A percentile compares a stretch with the other conserved stretches of the same genome.
Evolutionary conservation across 176 grass and related monocot species (phyloP).

Genomic region (Cenchrus purpureus): DNA sequence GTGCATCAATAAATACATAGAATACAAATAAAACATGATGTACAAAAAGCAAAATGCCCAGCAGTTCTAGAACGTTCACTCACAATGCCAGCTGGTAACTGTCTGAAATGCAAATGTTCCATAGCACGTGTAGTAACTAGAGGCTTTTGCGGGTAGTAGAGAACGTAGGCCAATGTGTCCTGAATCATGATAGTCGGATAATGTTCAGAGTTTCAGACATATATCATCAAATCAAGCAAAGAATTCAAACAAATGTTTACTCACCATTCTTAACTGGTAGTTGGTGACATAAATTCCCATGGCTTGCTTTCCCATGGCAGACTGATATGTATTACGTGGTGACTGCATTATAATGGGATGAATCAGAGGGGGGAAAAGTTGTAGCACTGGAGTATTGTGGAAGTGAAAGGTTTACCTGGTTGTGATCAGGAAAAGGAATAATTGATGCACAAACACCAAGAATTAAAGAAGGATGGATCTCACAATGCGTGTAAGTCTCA

Average conservation of each 20-base stretch:
- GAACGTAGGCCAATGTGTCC: conserved; percentile 98
- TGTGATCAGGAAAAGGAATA: conserved; percentile 99
- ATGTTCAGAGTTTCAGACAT: conserved; percentile 10
- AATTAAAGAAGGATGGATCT: conserved; percentile 97
- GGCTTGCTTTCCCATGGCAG: conserved; percentile 99
- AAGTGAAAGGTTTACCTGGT: conserved; percentile 70
- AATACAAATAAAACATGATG: conserved; percentile 23
- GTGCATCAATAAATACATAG: conserved; percentile 36
- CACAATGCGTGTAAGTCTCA: conserved; percentile 92
- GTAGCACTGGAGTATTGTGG: not conserved
- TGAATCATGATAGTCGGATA: conserved; percentile 44
- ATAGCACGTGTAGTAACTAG: conserved; percentile 97
- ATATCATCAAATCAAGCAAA: conserved; percentile 43
- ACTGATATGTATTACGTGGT: conserved; percentile 99
- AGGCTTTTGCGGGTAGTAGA: conserved; percentile 99
- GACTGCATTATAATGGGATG: conserved; percentile 60
- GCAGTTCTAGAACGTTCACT: conserved; percentile 41
- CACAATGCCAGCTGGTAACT: conserved; percentile 98
- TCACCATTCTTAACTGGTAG: conserved; percentile 96
- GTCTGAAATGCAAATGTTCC: conserved; percentile 99
- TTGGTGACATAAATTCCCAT: conserved; percentile 99
- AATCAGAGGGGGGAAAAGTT: conserved; percentile 35
- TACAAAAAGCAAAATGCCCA: conserved; percentile 7
- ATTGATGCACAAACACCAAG: conserved; percentile 98
- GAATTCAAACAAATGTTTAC: conserved; percentile 34